phyloP scores from a whole-genome alignment of 441 rosid species.

The Isatis lusitanica region DNA sequence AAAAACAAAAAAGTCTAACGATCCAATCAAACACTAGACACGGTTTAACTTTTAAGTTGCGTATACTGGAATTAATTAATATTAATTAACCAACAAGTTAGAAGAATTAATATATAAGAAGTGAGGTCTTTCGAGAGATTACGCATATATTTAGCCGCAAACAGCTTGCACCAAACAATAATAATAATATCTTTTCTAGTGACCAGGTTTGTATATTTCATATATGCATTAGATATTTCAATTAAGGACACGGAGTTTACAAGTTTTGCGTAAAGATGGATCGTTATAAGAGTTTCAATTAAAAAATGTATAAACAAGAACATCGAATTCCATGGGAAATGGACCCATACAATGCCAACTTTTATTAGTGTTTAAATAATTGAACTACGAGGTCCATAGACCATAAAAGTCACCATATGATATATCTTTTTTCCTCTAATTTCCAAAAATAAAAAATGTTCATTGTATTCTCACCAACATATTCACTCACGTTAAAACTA shows the following conservation, averaged over 20 bases:
- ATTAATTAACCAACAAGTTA: constrained; percentile 11
- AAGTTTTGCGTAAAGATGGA: constrained; percentile 32
- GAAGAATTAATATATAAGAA: background rate
- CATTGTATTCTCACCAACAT: constrained; percentile 29
- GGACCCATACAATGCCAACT: constrained; percentile 36
- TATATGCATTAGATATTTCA: constrained; percentile 18
- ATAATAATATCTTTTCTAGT: constrained; percentile 22
- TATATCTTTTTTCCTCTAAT: background rate
- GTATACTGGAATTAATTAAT: background rate
- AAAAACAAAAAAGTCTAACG: background rate
- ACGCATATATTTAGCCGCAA: constrained; percentile 25
- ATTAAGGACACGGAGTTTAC: constrained; percentile 31
- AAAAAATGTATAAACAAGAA: background rate
- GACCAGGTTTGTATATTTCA: constrained; percentile 15
- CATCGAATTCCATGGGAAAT: constrained; percentile 28
- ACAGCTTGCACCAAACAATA: constrained; percentile 37
- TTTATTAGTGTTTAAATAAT: constrained; percentile 29
- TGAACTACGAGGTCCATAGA: constrained; percentile 27
- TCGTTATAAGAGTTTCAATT: background rate
- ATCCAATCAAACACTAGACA: constrained; percentile 8
- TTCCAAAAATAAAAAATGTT: background rate
- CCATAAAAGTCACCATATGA: constrained; percentile 32
- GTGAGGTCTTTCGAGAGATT: constrained; percentile 10
- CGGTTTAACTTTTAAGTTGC: constrained; percentile 8
- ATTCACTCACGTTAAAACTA: constrained; percentile 24